These are phyloP conservation scores for Cercospora citrullina DNA, from an alignment of 2,329 filamentous ascomycete species.

Conservation along the genomic window DNA sequence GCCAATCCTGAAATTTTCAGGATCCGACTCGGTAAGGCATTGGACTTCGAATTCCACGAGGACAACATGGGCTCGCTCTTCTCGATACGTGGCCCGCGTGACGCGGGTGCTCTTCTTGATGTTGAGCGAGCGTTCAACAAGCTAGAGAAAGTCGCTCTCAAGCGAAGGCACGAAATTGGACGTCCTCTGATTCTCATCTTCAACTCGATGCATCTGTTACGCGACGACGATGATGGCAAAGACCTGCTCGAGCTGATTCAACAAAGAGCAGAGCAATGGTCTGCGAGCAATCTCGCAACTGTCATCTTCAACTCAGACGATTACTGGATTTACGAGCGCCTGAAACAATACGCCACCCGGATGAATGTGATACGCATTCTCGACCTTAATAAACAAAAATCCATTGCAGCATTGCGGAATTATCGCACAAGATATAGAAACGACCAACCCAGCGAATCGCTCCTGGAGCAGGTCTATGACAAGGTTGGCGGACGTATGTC, in stretches of 20 bases:
- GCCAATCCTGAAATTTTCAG: slow-evolving; percentile 94
- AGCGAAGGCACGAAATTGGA: slow-evolving; percentile 60
- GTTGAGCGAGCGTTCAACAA: slow-evolving; percentile 98
- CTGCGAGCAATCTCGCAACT: slow-evolving; percentile 84
- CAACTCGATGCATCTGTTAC: slow-evolving; percentile 87
- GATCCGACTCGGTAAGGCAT: slow-evolving; percentile 55
- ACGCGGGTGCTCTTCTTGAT: slow-evolving; percentile 87
- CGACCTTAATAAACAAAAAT: slow-evolving; percentile 77
- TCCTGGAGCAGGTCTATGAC: slow-evolving; percentile 78
- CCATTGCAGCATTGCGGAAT: slow-evolving; percentile 71
- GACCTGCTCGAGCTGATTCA: slow-evolving; percentile 93
- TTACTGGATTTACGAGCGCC: slow-evolving; percentile 95
- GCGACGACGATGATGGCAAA: slow-evolving; percentile 89
- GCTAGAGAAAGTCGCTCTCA: slow-evolving; percentile 88
- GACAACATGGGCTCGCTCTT: slow-evolving; percentile 97
- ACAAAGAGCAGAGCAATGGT: slow-evolving; percentile 95
- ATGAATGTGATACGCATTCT: slow-evolving; percentile 90
- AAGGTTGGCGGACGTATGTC: slow-evolving; percentile 84
- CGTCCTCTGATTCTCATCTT: slow-evolving; percentile 86
- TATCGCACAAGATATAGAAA: slow-evolving; percentile 79
- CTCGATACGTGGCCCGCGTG: slow-evolving; percentile 86
- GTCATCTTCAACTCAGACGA: slow-evolving; percentile 95
- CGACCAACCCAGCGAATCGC: slow-evolving; percentile 54
- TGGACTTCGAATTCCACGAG: slow-evolving; percentile 96
- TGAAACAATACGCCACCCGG: slow-evolving; percentile 88